phyloP scores from a whole-genome alignment of 1,284 basidiomycete genomes.

The Stereum hirsutum region DNA sequence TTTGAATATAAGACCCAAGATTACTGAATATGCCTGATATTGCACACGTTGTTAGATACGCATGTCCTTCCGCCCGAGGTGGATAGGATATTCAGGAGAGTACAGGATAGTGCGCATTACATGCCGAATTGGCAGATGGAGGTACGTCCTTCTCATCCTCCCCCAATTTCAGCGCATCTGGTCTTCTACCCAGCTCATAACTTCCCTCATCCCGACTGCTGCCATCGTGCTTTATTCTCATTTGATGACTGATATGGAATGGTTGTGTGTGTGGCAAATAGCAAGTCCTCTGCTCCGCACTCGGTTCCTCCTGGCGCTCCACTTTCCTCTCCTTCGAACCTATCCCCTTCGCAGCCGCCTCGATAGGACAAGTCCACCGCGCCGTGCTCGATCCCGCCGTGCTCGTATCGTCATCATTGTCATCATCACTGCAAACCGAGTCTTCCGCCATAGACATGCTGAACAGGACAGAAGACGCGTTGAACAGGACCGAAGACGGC shows the following conservation, averaged over 20 bases:
- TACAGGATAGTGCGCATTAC: conserved; percentile 95
- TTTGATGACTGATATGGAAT: not conserved
- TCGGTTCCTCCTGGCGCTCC: conserved; percentile 71
- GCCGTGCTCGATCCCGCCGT: too few species aligned
- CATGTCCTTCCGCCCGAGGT: conserved; percentile 85
- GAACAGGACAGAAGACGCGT: conserved; percentile 30
- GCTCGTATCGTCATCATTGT: too few species aligned
- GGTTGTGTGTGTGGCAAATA: conserved; percentile 18
- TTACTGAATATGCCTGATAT: not conserved
- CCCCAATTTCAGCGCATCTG: too few species aligned
- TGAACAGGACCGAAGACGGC: conserved; percentile 43
- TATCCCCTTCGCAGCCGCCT: conserved; percentile 91
- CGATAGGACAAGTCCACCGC: conserved; percentile 93
- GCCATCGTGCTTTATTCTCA: conserved; percentile 1
- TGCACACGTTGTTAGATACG: conserved; percentile 40
- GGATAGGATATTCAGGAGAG: conserved; percentile 82
- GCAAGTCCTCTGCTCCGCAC: conserved; percentile 70
- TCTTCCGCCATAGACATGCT: too few species aligned
- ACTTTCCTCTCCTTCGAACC: conserved; percentile 76
- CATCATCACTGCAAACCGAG: too few species aligned
- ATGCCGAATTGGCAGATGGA: conserved; percentile 99
- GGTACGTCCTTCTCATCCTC: conserved; percentile 29
- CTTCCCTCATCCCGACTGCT: too few species aligned
- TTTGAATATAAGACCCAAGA: too few species aligned
- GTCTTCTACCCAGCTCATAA: not conserved